Conservation (phyloP, 208 protist genomes). For the Herpetomonas tarakana region DNA sequence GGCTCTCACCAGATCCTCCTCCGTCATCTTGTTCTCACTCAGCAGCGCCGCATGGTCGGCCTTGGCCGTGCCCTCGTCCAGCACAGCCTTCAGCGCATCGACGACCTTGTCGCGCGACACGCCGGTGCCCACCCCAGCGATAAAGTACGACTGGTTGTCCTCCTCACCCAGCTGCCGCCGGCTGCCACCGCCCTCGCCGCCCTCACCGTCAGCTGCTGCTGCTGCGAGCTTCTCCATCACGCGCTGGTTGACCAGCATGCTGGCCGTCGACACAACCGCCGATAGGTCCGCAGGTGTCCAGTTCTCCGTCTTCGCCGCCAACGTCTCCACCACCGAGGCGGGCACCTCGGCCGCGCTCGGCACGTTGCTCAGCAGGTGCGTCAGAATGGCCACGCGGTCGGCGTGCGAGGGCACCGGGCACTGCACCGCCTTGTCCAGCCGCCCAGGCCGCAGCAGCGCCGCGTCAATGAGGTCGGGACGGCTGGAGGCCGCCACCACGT, state of each 20-base stretch:
- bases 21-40: conserved; percentile 24
- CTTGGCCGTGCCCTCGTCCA: conserved; percentile 3
- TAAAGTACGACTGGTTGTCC: conserved; percentile 31
- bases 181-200: not conserved
- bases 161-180: conserved; percentile 7
- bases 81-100: conserved; percentile 41
- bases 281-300: conserved; percentile 84
- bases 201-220: conserved; percentile 6
- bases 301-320: conserved; percentile 58
- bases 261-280: conserved; percentile 74
- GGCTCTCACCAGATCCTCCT: conserved; percentile 53
- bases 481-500: conserved; percentile 98
- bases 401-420: conserved; percentile 79
- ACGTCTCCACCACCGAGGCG: conserved; percentile 33
- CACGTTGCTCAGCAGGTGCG: conserved; percentile 94
- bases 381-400: conserved; percentile 94
- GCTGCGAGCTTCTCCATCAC: conserved; percentile 54
- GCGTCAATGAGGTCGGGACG: conserved; percentile 97
- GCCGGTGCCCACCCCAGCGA: conserved; percentile 44
- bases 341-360: conserved; percentile 95
- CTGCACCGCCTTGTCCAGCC: conserved; percentile 84
- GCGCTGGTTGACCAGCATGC: conserved; percentile 62
- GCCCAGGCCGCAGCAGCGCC: conserved; percentile 89
- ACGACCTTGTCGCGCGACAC: conserved; percentile 65
- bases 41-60: conserved; percentile 5